Base-by-base conservation (phyloP, 2,329 filamentous ascomycete species). In the Phyllosticta capitalensis region DNA sequence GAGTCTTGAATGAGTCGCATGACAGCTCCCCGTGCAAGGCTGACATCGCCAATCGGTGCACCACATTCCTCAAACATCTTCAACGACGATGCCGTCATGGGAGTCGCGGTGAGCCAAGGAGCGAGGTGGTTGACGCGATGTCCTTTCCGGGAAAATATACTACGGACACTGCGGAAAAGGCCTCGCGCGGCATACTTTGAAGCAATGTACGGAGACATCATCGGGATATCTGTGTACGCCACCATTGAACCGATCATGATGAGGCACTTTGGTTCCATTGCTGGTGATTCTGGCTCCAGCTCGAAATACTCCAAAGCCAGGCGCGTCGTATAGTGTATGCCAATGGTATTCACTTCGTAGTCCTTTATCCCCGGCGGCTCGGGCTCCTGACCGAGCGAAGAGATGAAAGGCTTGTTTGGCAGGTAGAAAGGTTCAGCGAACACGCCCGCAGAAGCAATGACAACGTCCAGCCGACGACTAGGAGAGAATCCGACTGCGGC, bases 391-490 rank as follows among this genome's bases (percentile, higher is more conserved):
- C 66, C 61, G 9, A 66, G 51, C 3, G 61, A 61, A 17, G 30
- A 19, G 9, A 52, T 38, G 9, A 49, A 54, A 1, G 53, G 28
- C 21, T 64, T 60, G n/a, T 62, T 62, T 63, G 67, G 67, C 19
- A 66, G 62, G 58, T 69, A 61, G 14, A 70, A 57, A 14, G 65
- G 67, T 28, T 68, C 63, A 1, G 63, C 62, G 45, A 67, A 60
- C 7, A 70, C 63, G 24, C 70, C 72, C 2, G 72, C 71, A 19
- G 64, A 65, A 4, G 69, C 64, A 3, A 72, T 63, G 2, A 71
- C 68, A 17, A 71, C 54, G 49, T 74, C 71, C 24, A 74, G 54
- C 10, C 58, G 67, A n/a, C 60, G 56, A 7, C 61, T 64, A 0
- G 64, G 61, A 3, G 67, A 67, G 21, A 67, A 69, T 1, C 45